Evolutionary conservation across 2,329 filamentous ascomycete species (phyloP), one percentile per base, ranked within the genome.

Genomic region (Pyrenochaeta sp.): DNA sequence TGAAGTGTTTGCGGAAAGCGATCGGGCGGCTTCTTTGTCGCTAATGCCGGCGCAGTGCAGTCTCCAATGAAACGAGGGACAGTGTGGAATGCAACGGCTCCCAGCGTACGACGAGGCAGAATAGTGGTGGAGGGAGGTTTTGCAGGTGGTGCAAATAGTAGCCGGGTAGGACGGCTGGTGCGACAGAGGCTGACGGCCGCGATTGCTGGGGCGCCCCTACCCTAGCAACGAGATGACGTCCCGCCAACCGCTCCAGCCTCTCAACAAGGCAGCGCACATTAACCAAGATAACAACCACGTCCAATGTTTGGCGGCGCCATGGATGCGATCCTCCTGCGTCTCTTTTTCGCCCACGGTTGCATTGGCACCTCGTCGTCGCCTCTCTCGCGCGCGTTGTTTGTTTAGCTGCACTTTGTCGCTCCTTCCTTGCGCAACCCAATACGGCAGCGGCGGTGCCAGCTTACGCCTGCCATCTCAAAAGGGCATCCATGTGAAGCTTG

Each of bases 111-210:
- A 28, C 37, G 43, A 49, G 47, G 46, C 45, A 36, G 50, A 40
- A 27, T 10, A 25, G 46, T 34, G 36, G 47, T 19, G 22, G 22
- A 42, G 37, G 48, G 48, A 48, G 32, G 48, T 30, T 40, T 44
- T 48, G 50, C 32, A 44, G 45, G 54, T 40, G 15, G 40, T 28
- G 42, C 28, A 45, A 32, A 44, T 51, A 39, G 51, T 37, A 24
- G 27, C 25, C 44, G 52, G 59, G 59, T 56, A 54, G 36, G 32
- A 62, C 56, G 56, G 59, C 53, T 60, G 59, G 59, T 48, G 58
- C 43, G 50, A 59, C 59, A 59, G 59, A 59, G 53, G 56, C 59
- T 60, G 59, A 59, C 53, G 53, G 47, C 44, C 32, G 58, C 43
- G 28, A 52, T 34, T 59, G 51, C 50, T 57, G 50, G 50, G 36